These are phyloP conservation scores for Secale cereale DNA, from an alignment of 176 grass and related monocot species.

Conservation along the genomic window DNA sequence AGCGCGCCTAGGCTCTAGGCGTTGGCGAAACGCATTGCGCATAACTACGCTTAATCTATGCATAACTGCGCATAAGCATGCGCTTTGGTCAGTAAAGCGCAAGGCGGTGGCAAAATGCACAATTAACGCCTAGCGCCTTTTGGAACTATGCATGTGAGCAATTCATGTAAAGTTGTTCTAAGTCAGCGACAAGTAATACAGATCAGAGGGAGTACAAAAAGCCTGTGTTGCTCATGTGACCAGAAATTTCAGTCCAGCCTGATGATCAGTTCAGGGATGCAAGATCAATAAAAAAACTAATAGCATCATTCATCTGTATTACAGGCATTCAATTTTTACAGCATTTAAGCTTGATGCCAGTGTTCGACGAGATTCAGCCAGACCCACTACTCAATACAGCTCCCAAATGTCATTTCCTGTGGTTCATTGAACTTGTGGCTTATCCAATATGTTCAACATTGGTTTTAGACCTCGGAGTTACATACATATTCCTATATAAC, in stretches of 20 bases:
- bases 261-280: background rate
- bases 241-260: background rate
- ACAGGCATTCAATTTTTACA: background rate
- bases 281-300: background rate
- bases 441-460: background rate
- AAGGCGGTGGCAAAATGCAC: too few species aligned
- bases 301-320: background rate
- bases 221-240: background rate
- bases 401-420: slow-evolving; percentile 9
- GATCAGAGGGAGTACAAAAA: background rate
- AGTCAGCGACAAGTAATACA: too few species aligned
- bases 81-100: too few species aligned
- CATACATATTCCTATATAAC: background rate
- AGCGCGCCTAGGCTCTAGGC: too few species aligned
- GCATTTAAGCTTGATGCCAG: background rate
- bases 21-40: too few species aligned
- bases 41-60: too few species aligned
- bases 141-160: slow-evolving; percentile 4
- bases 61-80: too few species aligned
- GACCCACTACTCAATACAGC: background rate
- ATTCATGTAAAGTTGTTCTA: background rate
- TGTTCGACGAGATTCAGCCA: background rate
- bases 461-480: background rate
- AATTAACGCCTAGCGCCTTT: too few species aligned
- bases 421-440: background rate